phyloP scores from a whole-genome alignment of 129 eudicot species.

The Dittrichia graveolens region DNA sequence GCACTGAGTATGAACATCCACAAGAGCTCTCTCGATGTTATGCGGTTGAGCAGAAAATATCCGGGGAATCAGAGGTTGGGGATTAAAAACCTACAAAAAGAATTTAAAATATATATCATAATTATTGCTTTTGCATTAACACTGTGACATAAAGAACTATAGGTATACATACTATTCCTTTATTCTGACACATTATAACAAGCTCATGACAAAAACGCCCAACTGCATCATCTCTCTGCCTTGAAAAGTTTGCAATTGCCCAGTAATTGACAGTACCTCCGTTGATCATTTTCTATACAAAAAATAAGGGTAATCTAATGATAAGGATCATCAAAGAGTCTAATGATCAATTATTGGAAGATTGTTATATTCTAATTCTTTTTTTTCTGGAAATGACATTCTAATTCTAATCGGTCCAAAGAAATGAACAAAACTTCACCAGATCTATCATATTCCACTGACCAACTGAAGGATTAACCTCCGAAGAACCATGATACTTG shows the following conservation, averaged over 20 bases:
- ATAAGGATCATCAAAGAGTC: too few species aligned
- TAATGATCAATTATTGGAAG: too few species aligned
- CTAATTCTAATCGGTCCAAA: neutral
- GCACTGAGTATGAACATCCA: constrained; percentile 34
- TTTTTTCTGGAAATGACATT: too few species aligned
- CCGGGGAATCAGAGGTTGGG: constrained; percentile 43
- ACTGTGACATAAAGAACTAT: neutral
- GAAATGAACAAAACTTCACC: constrained; percentile 39
- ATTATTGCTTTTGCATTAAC: neutral
- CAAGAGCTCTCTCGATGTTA: constrained; percentile 50
- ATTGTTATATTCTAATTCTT: too few species aligned
- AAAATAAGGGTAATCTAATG: neutral
- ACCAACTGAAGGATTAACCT: constrained; percentile 65
- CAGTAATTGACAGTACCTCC: constrained; percentile 63
- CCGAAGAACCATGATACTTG: constrained; percentile 49
- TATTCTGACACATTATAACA: constrained; percentile 60
- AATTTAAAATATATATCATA: neutral
- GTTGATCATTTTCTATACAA: constrained; percentile 67
- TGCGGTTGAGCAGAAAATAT: constrained; percentile 28
- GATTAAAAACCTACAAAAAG: constrained; percentile 52
- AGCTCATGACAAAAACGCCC: constrained; percentile 44
- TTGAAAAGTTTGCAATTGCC: constrained; percentile 69
- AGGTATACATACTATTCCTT: constrained; percentile 67
- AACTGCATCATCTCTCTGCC: constrained; percentile 30
- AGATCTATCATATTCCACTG: constrained; percentile 86